Evolutionary conservation across 225 moss, liverwort and hornwort genomes (phyloP).

Genomic region (Sphagnum tenellum): DNA sequence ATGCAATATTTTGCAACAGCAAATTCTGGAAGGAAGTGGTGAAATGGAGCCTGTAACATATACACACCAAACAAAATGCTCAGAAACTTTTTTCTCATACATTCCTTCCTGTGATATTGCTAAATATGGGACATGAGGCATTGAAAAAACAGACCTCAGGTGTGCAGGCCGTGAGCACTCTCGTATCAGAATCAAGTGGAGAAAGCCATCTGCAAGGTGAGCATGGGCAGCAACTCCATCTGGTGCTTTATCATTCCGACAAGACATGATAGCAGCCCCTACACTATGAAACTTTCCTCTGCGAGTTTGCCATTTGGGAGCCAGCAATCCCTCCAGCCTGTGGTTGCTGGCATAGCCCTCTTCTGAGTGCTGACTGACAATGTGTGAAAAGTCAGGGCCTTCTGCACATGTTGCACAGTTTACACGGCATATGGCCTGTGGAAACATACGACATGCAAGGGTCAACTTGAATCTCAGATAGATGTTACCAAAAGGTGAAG

Average conservation of each 20-base stretch:
- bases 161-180: slow-evolving; percentile 74
- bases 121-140: not conserved
- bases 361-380: slow-evolving; percentile 34
- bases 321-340: slow-evolving; percentile 7
- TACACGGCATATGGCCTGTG: slow-evolving; percentile 54
- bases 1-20: no score
- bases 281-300: slow-evolving; percentile 72
- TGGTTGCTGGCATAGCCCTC: slow-evolving; percentile 11
- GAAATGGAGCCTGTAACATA: no score
- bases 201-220: slow-evolving; percentile 88
- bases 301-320: slow-evolving; percentile 58
- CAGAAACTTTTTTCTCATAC: no score
- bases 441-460: not conserved
- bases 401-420: slow-evolving; percentile 82
- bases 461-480: no score
- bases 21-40: no score
- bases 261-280: slow-evolving; percentile 95
- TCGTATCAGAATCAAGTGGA: slow-evolving; percentile 86
- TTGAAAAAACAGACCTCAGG: slow-evolving; percentile 37
- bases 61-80: no score
- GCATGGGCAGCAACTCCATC: slow-evolving; percentile 86
- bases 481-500: no score
- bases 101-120: not conserved
- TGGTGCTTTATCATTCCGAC: slow-evolving; percentile 92
- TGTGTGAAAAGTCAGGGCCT: slow-evolving; percentile 64